Evolutionary conservation across 345 rosid species (phyloP).

Genomic region (Euphorbia pulcherrima): DNA sequence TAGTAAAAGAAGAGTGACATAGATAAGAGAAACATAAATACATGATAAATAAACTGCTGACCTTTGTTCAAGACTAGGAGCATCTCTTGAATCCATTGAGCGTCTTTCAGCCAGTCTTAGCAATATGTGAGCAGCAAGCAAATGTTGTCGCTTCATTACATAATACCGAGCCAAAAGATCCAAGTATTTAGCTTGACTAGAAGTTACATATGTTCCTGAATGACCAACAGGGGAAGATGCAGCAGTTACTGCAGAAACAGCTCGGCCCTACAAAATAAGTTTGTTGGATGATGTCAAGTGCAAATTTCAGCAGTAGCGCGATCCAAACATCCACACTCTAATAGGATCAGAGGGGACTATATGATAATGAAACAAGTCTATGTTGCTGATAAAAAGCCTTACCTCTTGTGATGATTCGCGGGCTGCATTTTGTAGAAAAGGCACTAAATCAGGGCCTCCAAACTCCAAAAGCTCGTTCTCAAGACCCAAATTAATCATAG

Average conservation of each 20-base stretch:
- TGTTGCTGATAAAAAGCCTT: background rate
- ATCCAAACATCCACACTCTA: constrained; percentile 12
- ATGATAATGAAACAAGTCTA: background rate
- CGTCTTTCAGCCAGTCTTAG: constrained; percentile 91
- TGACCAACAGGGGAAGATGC: constrained; percentile 54
- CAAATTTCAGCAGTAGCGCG: constrained; percentile 6
- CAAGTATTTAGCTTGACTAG: constrained; percentile 70
- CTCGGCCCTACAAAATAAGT: constrained; percentile 44
- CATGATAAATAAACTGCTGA: constrained; percentile 17
- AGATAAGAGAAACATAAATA: background rate
- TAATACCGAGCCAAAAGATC: constrained; percentile 90
- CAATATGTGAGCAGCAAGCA: constrained; percentile 91
- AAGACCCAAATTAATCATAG: constrained; percentile 84
- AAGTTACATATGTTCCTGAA: constrained; percentile 47
- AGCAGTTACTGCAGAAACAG: constrained; percentile 45
- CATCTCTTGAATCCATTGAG: constrained; percentile 50
- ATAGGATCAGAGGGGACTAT: constrained; percentile 5
- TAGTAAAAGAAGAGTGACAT: background rate
- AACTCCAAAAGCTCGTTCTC: constrained; percentile 91
- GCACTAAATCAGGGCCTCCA: constrained; percentile 97
- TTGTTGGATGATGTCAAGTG: background rate
- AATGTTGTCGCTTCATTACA: constrained; percentile 84
- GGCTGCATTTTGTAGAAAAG: constrained; percentile 83
- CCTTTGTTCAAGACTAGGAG: constrained; percentile 83
- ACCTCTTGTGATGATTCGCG: constrained; percentile 70